A percentile compares a stretch with the other conserved stretches of the same genome.
phyloP scores from a whole-genome alignment of 257 asterid genomes.

The Solanum rostratum region DNA sequence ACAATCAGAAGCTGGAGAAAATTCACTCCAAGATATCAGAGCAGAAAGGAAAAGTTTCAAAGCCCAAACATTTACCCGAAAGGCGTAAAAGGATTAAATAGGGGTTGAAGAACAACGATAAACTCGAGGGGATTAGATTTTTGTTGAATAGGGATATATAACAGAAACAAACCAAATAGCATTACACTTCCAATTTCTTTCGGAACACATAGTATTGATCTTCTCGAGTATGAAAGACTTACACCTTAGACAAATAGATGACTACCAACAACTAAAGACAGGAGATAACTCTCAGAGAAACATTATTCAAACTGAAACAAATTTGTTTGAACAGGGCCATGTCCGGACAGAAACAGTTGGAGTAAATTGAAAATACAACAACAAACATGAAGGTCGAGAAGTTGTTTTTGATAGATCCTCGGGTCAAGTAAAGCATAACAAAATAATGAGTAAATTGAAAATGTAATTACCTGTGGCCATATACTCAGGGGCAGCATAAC shows the following conservation, averaged over 20 bases:
- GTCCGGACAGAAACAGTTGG: neutral
- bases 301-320: neutral
- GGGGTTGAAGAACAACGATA: neutral
- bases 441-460: neutral
- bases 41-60: neutral
- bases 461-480: slow-evolving; percentile 27
- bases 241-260: neutral
- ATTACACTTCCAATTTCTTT: neutral
- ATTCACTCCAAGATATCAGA: neutral
- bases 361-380: neutral
- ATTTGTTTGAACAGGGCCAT: neutral
- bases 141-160: neutral
- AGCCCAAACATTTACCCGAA: neutral
- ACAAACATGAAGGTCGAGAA: neutral
- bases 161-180: neutral
- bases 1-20: neutral
- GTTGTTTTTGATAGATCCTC: neutral
- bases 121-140: neutral
- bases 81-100: neutral
- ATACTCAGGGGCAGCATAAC: slow-evolving; percentile 41
- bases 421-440: neutral
- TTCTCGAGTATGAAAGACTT: neutral
- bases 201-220: neutral
- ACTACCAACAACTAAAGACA: neutral
- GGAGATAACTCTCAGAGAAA: neutral